These are phyloP conservation scores for Cucurbita maxima DNA, from an alignment of 306 rosid genomes.

Conservation along the genomic window DNA sequence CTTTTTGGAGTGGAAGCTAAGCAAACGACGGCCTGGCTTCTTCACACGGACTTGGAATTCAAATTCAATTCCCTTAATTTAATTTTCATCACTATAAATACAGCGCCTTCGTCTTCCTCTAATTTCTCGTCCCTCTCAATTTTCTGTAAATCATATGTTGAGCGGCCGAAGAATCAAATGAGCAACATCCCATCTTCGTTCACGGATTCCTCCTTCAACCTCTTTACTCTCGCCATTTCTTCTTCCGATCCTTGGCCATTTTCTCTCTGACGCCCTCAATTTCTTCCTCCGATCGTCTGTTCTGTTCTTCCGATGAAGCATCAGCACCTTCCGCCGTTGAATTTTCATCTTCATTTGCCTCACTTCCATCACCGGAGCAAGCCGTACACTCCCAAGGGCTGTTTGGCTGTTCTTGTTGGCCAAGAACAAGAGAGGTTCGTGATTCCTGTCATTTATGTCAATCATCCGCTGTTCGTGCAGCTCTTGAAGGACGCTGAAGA, in stretches of 20 bases:
- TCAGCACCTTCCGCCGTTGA: slow-evolving; percentile 14
- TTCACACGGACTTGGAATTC: neutral
- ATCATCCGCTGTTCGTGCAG: slow-evolving; percentile 70
- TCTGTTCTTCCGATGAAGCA: neutral
- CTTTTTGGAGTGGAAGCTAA: neutral
- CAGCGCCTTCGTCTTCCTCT: no score
- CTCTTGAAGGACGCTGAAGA: slow-evolving; percentile 71
- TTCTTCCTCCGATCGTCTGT: neutral
- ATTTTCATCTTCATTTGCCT: slow-evolving; percentile 46
- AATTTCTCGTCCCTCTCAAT: neutral
- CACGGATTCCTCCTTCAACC: slow-evolving; percentile 54
- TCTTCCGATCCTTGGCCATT: slow-evolving; percentile 93
- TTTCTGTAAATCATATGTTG: neutral
- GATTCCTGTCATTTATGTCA: slow-evolving; percentile 67
- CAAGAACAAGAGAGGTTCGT: slow-evolving; percentile 64
- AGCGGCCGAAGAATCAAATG: slow-evolving; percentile 15
- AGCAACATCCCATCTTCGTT: slow-evolving; percentile 82
- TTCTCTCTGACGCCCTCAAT: slow-evolving; percentile 14
- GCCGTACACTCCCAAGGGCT: slow-evolving; percentile 64
- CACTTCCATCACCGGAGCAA: slow-evolving; percentile 23
- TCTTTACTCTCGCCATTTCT: slow-evolving; percentile 72
- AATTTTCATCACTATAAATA: neutral
- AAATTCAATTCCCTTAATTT: neutral
- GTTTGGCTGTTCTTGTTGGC: slow-evolving; percentile 52
- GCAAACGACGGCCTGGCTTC: neutral